Base-by-base conservation (phyloP, 768 basidiomycete species). In the Podaxis carcinomalis region DNA sequence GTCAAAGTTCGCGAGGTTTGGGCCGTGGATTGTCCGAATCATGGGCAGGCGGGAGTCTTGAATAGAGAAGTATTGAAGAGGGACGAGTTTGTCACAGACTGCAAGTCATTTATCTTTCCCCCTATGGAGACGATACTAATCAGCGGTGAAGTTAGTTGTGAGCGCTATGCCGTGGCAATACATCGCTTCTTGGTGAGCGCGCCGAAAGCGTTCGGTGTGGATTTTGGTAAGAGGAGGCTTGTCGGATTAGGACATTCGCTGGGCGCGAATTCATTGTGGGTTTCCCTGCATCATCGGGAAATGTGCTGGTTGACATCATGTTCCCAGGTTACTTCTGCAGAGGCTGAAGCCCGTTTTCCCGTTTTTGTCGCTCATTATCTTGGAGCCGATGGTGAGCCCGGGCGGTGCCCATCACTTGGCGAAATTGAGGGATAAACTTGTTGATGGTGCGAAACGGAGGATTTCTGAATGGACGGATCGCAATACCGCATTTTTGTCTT, bases 11-110 rank as follows among this genome's bases (percentile, higher is more conserved):
- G 78, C 10, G 84, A 87, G 65, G 87, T 85, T 19, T 89, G 87
- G 86, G 77, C 79, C 39, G 76, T 90, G 63, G 88, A 90, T 61
- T 87, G 87, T 67, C 88, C 88, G 2, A 90, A 90, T 66, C 88
- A 90, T 67, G 88, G 88, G 11, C 82, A 82, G 65, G 81, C 87
- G 5, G 84, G 80, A 0, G 59, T 69, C 55, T 66, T 86, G 64
- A 90, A 89, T 68, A 77, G 78, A 50, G 64, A 66, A n/a, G 68
- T 75, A 1, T 72, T 88, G 56, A 75, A 74, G 44, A 67, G 68
- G 5, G 74, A 77, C 5, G 78, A 78, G 35, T 83, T 76, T 68
- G 73, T 75, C 51, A 76, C 75, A 50, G 73, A 74, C 51, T 86
- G 83, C 85, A 66, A 64, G 81, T 52, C 32, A 19, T 39, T 11